Percentiles rank a stretch among this genome's conserved stretches.
Conservation (phyloP, 1,139 yeast species). For the Debaryomycetaceae sp. region DNA sequence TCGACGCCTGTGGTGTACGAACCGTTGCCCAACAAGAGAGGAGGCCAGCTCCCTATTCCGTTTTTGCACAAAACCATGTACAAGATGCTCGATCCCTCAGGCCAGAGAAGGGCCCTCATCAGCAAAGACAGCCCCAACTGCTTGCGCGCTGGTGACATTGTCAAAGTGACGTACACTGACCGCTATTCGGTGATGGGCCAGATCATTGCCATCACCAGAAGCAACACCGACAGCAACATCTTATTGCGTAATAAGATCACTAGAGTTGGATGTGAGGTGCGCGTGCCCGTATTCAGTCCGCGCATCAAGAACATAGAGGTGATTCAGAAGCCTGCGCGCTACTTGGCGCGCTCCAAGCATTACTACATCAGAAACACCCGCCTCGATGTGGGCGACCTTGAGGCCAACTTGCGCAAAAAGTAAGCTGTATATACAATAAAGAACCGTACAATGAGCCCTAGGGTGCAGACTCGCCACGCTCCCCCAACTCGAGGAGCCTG, state of each 20-base stretch:
- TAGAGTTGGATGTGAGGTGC: constrained; percentile 75
- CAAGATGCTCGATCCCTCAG: constrained; percentile 64
- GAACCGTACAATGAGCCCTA: neutral
- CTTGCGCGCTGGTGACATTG: constrained; percentile 78
- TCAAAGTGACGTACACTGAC: constrained; percentile 70
- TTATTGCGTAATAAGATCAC: constrained; percentile 75
- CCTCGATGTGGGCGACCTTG: constrained; percentile 79
- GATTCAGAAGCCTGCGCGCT: constrained; percentile 64
- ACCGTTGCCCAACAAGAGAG: constrained; percentile 49
- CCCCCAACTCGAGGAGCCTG: constrained; percentile 14
- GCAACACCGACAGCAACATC: constrained; percentile 53
- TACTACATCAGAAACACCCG: constrained; percentile 82
- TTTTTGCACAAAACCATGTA: constrained; percentile 48
- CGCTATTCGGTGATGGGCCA: constrained; percentile 71
- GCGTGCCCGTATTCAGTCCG: constrained; percentile 78
- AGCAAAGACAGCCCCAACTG: constrained; percentile 36
- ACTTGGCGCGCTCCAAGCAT: constrained; percentile 74
- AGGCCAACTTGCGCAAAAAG: constrained; percentile 32
- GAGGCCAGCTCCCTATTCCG: constrained; percentile 46
- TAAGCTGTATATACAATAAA: constrained; percentile 2
- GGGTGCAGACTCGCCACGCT: constrained; percentile 1
- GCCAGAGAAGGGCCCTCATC: constrained; percentile 64
- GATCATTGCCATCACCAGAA: constrained; percentile 68
- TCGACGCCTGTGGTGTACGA: constrained; percentile 39
- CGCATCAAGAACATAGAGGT: constrained; percentile 69